These are phyloP conservation scores for Tephrocybe sp. DNA, from an alignment of 768 basidiomycete species.

Conservation along the genomic window DNA sequence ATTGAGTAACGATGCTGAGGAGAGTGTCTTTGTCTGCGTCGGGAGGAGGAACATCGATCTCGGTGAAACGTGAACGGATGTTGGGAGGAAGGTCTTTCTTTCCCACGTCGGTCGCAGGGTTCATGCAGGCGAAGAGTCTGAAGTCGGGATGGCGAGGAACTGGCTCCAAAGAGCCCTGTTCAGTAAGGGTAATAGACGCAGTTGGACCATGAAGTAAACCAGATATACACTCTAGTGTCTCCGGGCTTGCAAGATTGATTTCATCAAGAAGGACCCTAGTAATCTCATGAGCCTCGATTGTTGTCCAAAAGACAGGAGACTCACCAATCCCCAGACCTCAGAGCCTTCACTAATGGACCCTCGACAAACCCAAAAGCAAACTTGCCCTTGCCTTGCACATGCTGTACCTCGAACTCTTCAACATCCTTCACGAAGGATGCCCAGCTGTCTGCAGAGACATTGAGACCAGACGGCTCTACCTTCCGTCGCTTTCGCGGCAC, in stretches of 20 bases:
- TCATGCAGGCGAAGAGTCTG: constrained; percentile 97
- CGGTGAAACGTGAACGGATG: constrained; percentile 90
- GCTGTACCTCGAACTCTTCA: constrained; percentile 82
- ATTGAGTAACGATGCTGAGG: constrained; percentile 82
- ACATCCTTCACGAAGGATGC: constrained; percentile 41
- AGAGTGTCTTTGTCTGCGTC: constrained; percentile 91
- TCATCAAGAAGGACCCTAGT: constrained; percentile 92
- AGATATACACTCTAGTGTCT: constrained; percentile 92
- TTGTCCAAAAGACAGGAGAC: constrained; percentile 23
- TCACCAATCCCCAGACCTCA: constrained; percentile 89
- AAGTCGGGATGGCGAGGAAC: neutral
- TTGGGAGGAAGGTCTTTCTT: constrained; percentile 95
- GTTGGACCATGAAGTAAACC: constrained; percentile 83
- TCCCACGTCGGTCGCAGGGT: constrained; percentile 97
- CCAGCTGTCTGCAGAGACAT: constrained; percentile 17
- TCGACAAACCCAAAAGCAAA: constrained; percentile 96
- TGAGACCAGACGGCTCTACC: constrained; percentile 10
- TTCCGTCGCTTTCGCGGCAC: constrained; percentile 18
- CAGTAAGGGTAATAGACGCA: constrained; percentile 49
- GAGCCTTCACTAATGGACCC: constrained; percentile 90
- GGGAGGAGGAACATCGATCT: constrained; percentile 92
- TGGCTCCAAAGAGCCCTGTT: neutral
- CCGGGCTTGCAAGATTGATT: constrained; percentile 91
- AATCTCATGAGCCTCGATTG: neutral
- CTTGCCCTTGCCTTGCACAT: constrained; percentile 84